These are phyloP conservation scores for Elsinoe necatrix DNA, from an alignment of 2,329 filamentous ascomycete species.

Conservation along the genomic window DNA sequence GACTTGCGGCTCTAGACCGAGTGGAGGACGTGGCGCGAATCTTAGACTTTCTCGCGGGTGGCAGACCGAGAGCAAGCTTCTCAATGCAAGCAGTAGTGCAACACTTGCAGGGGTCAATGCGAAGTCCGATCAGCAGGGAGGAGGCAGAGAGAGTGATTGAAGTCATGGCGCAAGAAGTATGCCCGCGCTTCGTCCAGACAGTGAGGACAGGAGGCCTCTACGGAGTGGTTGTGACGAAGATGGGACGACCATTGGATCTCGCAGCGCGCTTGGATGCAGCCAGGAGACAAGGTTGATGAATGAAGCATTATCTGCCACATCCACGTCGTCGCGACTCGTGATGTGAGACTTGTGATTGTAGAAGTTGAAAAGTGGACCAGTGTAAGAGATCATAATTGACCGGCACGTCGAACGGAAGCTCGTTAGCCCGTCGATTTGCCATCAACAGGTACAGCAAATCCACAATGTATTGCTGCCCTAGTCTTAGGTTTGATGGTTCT, in stretches of 20 bases:
- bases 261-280: conserved; percentile 22
- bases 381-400: not conserved
- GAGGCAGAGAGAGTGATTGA: conserved; percentile 37
- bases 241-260: conserved; percentile 24
- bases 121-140: conserved; percentile 38
- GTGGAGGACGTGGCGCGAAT: conserved; percentile 39
- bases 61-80: conserved; percentile 34
- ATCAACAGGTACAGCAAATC: not conserved
- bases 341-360: not conserved
- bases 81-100: conserved; percentile 36
- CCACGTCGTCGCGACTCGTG: not conserved
- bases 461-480: not conserved
- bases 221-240: conserved; percentile 36
- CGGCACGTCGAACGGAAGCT: not conserved
- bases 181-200: conserved; percentile 36
- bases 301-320: not conserved
- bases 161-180: conserved; percentile 37
- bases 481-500: conserved; percentile 6
- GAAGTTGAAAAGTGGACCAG: not conserved
- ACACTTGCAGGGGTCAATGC: conserved; percentile 38
- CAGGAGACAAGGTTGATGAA: not conserved
- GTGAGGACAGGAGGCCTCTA: conserved; percentile 33
- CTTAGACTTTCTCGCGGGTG: conserved; percentile 35
- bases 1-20: conserved; percentile 40
- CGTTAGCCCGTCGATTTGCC: not conserved